Percentiles rank a stretch among this genome's conserved stretches.
Evolutionary conservation across 768 basidiomycete species (phyloP).

Genomic region (Phlebiopsis flavidoalba): DNA sequence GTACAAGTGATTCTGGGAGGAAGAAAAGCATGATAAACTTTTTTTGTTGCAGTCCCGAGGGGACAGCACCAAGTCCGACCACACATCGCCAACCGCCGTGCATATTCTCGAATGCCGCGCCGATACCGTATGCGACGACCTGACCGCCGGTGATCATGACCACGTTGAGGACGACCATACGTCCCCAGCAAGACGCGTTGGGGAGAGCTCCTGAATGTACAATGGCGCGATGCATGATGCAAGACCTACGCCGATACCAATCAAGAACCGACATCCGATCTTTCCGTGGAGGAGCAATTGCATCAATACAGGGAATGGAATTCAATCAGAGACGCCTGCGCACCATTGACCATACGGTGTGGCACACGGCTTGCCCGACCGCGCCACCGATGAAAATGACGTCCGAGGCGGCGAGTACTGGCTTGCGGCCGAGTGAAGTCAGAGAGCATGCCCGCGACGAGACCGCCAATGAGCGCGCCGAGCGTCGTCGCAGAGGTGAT

Average conservation of each 20-base stretch:
- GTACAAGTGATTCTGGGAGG: constrained; percentile 76
- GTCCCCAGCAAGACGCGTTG: constrained; percentile 66
- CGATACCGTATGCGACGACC: constrained; percentile 70
- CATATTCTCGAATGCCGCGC: constrained; percentile 54
- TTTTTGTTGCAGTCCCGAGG: constrained; percentile 64
- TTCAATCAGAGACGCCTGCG: constrained; percentile 9
- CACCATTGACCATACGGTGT: constrained; percentile 68
- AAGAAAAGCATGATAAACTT: constrained; percentile 51
- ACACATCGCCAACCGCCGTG: constrained; percentile 77
- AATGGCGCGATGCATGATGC: constrained; percentile 77
- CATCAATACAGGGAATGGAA: not conserved
- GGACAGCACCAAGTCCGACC: constrained; percentile 72
- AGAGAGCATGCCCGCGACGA: constrained; percentile 62
- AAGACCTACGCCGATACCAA: constrained; percentile 69
- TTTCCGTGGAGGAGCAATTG: constrained; percentile 17
- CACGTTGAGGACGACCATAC: constrained; percentile 79
- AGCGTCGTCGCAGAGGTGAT: constrained; percentile 78
- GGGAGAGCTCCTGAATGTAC: constrained; percentile 81
- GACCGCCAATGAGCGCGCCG: constrained; percentile 71
- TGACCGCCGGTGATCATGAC: constrained; percentile 80
- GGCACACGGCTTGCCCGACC: constrained; percentile 63
- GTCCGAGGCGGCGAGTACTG: constrained; percentile 63
- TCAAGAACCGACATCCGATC: constrained; percentile 70
- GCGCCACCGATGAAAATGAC: constrained; percentile 73
- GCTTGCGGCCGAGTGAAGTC: constrained; percentile 67